Evolutionary conservation across 345 rosid species (phyloP).

Genomic region (Ceriops tagal): DNA sequence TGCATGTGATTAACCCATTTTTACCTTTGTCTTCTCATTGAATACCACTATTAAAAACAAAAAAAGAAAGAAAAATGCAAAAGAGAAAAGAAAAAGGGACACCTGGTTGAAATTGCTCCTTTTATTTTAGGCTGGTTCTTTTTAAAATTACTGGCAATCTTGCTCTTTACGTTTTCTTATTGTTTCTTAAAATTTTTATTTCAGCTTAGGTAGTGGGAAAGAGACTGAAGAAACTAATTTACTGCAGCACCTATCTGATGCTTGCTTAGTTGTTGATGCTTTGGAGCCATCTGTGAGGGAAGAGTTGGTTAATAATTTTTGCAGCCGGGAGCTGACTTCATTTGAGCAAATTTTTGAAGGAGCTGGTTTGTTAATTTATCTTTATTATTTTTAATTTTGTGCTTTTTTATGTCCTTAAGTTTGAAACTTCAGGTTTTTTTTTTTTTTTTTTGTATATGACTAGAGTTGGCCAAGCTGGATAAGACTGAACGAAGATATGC

Average conservation of each 20-base stretch:
- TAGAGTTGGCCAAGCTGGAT: conserved; percentile 95
- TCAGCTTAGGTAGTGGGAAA: conserved; percentile 98
- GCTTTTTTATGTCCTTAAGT: conserved; percentile 10
- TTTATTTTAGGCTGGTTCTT: not conserved
- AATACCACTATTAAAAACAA: no score
- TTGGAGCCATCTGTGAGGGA: conserved; percentile 98
- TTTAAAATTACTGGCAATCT: not conserved
- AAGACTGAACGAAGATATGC: conserved; percentile 94
- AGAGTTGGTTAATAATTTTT: conserved; percentile 95
- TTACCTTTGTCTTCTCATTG: no score
- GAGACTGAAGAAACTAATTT: conserved; percentile 84
- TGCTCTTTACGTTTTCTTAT: conserved; percentile 1
- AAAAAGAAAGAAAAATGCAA: no score
- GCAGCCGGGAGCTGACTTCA: conserved; percentile 96
- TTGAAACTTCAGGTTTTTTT: not conserved
- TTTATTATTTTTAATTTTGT: conserved; percentile 5
- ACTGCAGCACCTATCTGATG: conserved; percentile 87
- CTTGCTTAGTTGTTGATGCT: conserved; percentile 96
- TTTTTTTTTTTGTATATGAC: conserved; percentile 1
- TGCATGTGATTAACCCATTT: no score
- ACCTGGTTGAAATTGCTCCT: not conserved
- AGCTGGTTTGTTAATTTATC: conserved; percentile 63
- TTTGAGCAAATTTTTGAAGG: conserved; percentile 99
- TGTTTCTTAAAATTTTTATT: conserved; percentile 24
- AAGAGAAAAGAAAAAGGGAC: no score